Evolutionary conservation across 805 yeast species (phyloP), one percentile per base, ranked within the genome.

Genomic region (Yarrowia keelungensis): DNA sequence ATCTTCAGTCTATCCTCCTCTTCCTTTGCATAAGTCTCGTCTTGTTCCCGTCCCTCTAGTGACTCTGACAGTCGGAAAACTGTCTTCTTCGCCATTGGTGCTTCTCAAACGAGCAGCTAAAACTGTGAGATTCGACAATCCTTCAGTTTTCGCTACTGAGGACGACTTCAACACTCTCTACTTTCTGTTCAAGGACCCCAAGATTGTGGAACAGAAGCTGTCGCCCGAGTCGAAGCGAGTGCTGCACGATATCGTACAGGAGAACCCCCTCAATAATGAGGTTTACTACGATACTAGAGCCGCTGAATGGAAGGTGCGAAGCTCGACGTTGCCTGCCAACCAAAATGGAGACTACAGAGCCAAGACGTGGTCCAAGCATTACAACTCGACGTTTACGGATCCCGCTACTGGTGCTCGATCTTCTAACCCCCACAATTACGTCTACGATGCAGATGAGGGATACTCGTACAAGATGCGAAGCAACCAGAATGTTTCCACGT

Each of bases 91-190:
- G 51, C 87, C 87, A 0, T 75, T 84, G 74, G 94, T 90, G 71
- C 77, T 92, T 71, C 76, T 92, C 47, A 81, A 83, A 56, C 80
- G 86, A 69, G 83, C 87, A 5, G 84, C 86, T 59, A 84, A 82
- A 70, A 83, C 89, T 0, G 79, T 91, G 39, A 82, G 85, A 36
- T 91, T 91, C 77, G 90, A 89, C 53, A 86, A 89, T 70, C 87
- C 90, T 47, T 87, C 88, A 69, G 76, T 86, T 4, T 91, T 88
- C 73, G 85, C 88, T 67, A 88, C 92, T 0, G 84, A 90, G 67
- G 97, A 91, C 74, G 95, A 91, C 76, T 90, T 85, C 76, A 85
- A 92, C 15, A 81, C 92, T 16, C 79, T 92, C 71, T 91, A 89
- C 75, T 86, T 89, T 58, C 79, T 91, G 35, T 91, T 92, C 70